A percentile compares a stretch with the other conserved stretches of the same genome.
These are phyloP conservation scores for Davidsoniella eucalypti DNA, from an alignment of 2,329 filamentous ascomycete genomes.

Conservation along the genomic window DNA sequence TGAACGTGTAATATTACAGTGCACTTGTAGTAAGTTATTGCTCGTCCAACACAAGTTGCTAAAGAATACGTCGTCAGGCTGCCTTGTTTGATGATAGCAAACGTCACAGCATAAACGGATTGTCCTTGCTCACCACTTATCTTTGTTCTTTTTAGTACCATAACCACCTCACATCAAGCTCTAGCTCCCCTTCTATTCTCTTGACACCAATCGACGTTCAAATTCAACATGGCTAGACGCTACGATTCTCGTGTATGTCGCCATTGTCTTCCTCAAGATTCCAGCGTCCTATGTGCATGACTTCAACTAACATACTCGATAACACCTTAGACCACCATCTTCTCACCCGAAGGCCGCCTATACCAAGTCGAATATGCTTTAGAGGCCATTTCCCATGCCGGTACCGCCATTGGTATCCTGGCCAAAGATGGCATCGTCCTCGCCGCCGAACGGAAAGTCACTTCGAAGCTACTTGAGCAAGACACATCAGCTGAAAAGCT, in stretches of 20 bases:
- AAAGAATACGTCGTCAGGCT: background rate
- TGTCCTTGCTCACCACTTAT: too few relatives aligned
- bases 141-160: background rate
- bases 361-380: constrained; percentile 99
- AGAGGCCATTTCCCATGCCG: constrained; percentile 95
- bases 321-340: constrained; percentile 74
- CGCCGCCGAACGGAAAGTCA: constrained; percentile 95
- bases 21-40: too few relatives aligned
- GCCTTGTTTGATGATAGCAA: background rate
- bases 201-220: background rate
- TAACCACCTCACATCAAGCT: background rate
- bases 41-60: too few relatives aligned
- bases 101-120: too few relatives aligned
- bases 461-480: constrained; percentile 96
- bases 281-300: background rate
- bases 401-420: constrained; percentile 89
- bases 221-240: constrained; percentile 66
- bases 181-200: background rate
- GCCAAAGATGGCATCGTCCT: constrained; percentile 97
- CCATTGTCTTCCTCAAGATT: background rate
- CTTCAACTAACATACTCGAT: background rate
- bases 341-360: constrained; percentile 93
- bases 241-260: constrained; percentile 82
- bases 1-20: background rate
- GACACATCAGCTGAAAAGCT: constrained; percentile 99